A percentile compares a stretch with the other conserved stretches of the same genome.
Evolutionary conservation across 2,329 filamentous ascomycete genomes (phyloP).

Genomic region (Macrophomina pseudophaseolina): DNA sequence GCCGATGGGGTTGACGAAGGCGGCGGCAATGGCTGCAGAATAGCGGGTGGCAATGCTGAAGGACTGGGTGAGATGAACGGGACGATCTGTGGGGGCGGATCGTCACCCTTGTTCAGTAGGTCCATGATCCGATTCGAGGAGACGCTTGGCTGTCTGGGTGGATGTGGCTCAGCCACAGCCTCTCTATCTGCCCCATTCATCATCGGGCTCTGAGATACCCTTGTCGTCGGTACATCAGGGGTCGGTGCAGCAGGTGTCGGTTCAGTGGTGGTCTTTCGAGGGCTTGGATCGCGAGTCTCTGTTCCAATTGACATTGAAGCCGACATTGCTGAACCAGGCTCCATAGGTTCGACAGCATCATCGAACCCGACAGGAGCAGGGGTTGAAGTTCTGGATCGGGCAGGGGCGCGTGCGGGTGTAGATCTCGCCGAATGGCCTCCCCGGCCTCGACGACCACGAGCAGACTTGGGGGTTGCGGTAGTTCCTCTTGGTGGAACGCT

Average conservation of each 20-base stretch:
- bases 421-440: conserved; percentile 15
- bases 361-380: conserved; percentile 8
- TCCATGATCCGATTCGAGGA: conserved; percentile 44
- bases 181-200: conserved; percentile 2
- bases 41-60: conserved; percentile 14
- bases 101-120: conserved; percentile 43
- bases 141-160: conserved; percentile 32
- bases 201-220: neutral
- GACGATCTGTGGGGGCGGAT: conserved; percentile 27
- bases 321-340: conserved; percentile 20
- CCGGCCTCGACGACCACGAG: conserved; percentile 11
- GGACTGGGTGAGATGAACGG: conserved; percentile 22
- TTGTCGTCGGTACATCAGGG: neutral
- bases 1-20: conserved; percentile 17
- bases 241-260: conserved; percentile 31
- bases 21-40: conserved; percentile 21
- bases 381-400: conserved; percentile 13
- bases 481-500: conserved; percentile 11
- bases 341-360: neutral
- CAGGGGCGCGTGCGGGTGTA: conserved; percentile 9
- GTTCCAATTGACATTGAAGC: conserved; percentile 23
- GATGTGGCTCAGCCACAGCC: conserved; percentile 3
- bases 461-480: conserved; percentile 16
- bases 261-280: conserved; percentile 28
- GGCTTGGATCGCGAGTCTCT: conserved; percentile 17